Evolutionary conservation across 2,329 filamentous ascomycete genomes (phyloP).

Genomic region (Venturia effusa): DNA sequence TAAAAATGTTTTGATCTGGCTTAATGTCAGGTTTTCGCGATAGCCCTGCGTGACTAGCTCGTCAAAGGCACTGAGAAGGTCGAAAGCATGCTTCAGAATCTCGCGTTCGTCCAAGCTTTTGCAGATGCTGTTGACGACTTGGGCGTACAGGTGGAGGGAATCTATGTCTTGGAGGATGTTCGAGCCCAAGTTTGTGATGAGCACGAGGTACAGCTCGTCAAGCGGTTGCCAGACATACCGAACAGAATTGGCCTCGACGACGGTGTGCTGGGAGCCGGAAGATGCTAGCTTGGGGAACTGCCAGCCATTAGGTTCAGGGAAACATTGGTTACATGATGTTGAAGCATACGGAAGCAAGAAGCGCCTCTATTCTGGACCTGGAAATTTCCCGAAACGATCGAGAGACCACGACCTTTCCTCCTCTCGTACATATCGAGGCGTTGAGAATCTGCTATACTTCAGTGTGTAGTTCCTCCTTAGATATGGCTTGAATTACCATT

Average conservation of each 20-base stretch:
- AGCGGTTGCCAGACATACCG: constrained; percentile 98
- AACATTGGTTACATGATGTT: neutral
- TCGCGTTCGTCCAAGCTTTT: constrained; percentile 92
- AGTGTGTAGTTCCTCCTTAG: neutral
- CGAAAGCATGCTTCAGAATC: constrained; percentile 89
- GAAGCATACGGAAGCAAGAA: constrained; percentile 61
- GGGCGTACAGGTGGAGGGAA: constrained; percentile 92
- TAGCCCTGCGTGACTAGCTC: constrained; percentile 94
- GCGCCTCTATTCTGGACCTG: constrained; percentile 87
- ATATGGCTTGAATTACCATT: neutral
- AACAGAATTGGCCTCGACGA: constrained; percentile 97
- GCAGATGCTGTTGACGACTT: constrained; percentile 94
- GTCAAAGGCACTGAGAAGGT: constrained; percentile 89
- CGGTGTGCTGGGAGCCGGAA: constrained; percentile 93
- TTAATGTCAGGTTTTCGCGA: constrained; percentile 88
- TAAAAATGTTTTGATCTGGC: constrained; percentile 97
- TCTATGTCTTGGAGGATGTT: constrained; percentile 98
- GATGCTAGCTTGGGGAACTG: constrained; percentile 90
- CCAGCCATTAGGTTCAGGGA: neutral
- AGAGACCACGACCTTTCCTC: constrained; percentile 95
- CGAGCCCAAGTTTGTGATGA: constrained; percentile 98
- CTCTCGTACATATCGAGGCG: constrained; percentile 96
- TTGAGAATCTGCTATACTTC: constrained; percentile 45
- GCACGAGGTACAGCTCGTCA: constrained; percentile 98
- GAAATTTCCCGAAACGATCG: constrained; percentile 97